These are phyloP conservation scores for Penicillium samsonianum DNA, from an alignment of 495 filamentous ascomycete genomes.

Conservation along the genomic window DNA sequence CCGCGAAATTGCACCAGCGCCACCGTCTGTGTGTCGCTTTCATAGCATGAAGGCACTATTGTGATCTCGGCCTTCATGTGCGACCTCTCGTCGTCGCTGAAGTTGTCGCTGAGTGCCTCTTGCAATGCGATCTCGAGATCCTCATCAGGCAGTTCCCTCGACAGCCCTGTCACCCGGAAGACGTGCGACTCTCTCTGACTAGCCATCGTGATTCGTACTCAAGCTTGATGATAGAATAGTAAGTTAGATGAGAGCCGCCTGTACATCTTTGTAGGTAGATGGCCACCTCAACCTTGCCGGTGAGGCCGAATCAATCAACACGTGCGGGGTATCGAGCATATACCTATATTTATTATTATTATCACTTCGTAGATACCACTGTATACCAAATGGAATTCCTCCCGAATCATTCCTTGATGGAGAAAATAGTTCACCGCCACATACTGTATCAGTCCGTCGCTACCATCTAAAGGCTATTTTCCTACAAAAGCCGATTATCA, in stretches of 20 bases:
- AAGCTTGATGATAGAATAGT: background rate
- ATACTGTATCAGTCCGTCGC: background rate
- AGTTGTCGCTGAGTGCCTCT: conserved; percentile 15
- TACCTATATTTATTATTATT: conserved; percentile 9
- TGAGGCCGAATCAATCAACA: conserved; percentile 20
- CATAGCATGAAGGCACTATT: conserved; percentile 19
- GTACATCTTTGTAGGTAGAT: conserved; percentile 11
- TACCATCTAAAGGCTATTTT: background rate
- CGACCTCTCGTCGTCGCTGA: conserved; percentile 15
- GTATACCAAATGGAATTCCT: background rate
- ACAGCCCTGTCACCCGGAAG: conserved; percentile 18
- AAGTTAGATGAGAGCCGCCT: conserved; percentile 8
- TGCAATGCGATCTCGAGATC: conserved; percentile 17
- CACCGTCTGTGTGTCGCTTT: conserved; percentile 15
- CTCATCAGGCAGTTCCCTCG: conserved; percentile 10
- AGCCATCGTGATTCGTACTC: conserved; percentile 10
- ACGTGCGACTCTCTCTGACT: conserved; percentile 17
- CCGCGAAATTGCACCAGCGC: conserved; percentile 16
- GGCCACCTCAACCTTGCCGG: conserved; percentile 13
- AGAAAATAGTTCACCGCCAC: background rate
- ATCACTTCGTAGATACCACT: conserved; percentile 2
- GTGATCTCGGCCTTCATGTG: conserved; percentile 13
- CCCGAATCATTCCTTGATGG: background rate
- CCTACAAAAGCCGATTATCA: too few relatives aligned
- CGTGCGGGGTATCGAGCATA: conserved; percentile 17